Evolutionary conservation across 2,329 filamentous ascomycete genomes (phyloP).

Genomic region (Aspergillus udagawae): DNA sequence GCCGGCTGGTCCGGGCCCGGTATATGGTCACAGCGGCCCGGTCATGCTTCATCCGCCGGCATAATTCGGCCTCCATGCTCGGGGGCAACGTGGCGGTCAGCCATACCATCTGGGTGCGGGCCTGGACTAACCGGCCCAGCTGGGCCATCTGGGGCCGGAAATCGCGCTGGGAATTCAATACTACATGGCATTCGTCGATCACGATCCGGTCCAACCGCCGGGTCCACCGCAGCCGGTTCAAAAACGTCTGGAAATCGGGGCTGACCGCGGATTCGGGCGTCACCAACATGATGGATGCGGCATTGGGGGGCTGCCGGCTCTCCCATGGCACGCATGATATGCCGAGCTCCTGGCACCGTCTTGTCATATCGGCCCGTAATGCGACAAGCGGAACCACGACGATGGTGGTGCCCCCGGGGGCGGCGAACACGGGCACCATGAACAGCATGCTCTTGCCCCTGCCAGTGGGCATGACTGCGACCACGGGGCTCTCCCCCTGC

Average conservation of each 20-base stretch:
- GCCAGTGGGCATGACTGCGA: not conserved
- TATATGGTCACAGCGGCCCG: not conserved
- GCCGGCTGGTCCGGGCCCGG: not conserved
- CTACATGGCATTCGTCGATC: conserved; percentile 8
- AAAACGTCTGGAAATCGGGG: conserved; percentile 1
- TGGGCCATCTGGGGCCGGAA: not conserved
- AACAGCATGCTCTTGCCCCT: conserved; percentile 5
- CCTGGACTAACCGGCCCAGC: not conserved
- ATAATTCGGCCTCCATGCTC: not conserved
- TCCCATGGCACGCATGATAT: conserved; percentile 4
- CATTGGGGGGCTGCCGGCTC: conserved; percentile 4
- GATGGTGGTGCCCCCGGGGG: not conserved
- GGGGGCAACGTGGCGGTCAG: conserved; percentile 11
- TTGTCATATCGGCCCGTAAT: not conserved
- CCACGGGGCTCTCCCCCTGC: not conserved
- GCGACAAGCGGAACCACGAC: not conserved
- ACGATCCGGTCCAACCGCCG: conserved; percentile 4
- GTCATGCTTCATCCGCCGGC: not conserved
- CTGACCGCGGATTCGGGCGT: conserved; percentile 3
- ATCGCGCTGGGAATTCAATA: conserved; percentile 3
- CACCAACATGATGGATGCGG: conserved; percentile 5
- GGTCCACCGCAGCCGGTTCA: not conserved
- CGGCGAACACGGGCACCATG: not conserved
- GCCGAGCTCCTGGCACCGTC: not conserved
- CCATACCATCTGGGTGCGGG: conserved; percentile 7